These are phyloP conservation scores for Bondarzewia mesenterica DNA, from an alignment of 1,284 basidiomycete genomes.

Conservation along the genomic window DNA sequence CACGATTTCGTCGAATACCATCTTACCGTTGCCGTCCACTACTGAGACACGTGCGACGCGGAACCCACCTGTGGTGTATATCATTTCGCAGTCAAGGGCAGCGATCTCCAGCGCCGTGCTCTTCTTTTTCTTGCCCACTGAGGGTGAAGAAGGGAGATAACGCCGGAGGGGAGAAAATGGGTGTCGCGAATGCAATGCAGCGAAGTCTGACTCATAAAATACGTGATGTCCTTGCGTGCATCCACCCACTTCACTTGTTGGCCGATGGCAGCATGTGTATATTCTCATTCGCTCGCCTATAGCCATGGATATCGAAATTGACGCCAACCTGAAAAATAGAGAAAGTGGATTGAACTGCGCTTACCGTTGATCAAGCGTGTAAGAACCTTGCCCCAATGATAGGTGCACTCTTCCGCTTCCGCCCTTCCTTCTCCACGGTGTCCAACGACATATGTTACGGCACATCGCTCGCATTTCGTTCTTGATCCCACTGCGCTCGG, in stretches of 20 bases:
- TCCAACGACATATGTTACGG: constrained; percentile 34
- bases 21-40: constrained; percentile 64
- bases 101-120: constrained; percentile 60
- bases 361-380: constrained; percentile 51
- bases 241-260: constrained; percentile 47
- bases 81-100: constrained; percentile 89
- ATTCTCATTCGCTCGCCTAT: constrained; percentile 58
- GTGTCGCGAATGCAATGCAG: constrained; percentile 65
- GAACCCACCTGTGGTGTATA: constrained; percentile 85
- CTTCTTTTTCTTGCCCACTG: constrained; percentile 8
- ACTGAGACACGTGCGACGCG: constrained; percentile 83
- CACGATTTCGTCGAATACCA: constrained; percentile 79
- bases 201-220: constrained; percentile 68
- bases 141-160: constrained; percentile 9
- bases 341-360: constrained; percentile 12
- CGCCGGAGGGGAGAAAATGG: constrained; percentile 47
- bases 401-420: constrained; percentile 57
- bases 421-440: constrained; percentile 45
- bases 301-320: background rate
- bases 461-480: constrained; percentile 74
- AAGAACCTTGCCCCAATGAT: constrained; percentile 78
- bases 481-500: constrained; percentile 61
- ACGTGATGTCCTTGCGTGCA: constrained; percentile 68
- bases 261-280: constrained; percentile 62
- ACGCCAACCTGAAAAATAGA: too few relatives aligned